Percentiles rank a stretch among this genome's conserved stretches.
These are phyloP conservation scores for Salvia miltiorrhiza DNA, from an alignment of 257 asterid species.

Conservation along the genomic window DNA sequence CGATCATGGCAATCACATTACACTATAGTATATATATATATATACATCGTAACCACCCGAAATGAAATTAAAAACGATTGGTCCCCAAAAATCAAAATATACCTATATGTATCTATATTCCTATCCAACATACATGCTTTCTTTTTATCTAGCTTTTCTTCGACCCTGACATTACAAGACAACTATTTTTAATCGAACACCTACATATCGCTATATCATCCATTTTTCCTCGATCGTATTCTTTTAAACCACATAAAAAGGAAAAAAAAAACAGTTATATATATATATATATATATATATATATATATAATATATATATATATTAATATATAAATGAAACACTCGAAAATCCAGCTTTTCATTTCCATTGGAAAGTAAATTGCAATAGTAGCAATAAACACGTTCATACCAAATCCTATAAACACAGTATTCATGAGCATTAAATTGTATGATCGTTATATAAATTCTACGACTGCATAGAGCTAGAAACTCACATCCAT, in stretches of 20 bases:
- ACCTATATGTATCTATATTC: no score
- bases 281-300: background rate
- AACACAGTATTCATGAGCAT: slow-evolving; percentile 14
- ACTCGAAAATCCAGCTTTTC: no score
- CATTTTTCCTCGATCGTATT: background rate
- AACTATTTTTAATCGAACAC: background rate
- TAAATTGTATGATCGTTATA: slow-evolving; percentile 16
- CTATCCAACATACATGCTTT: no score
- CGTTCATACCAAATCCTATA: slow-evolving; percentile 19
- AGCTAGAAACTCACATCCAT: slow-evolving; percentile 3
- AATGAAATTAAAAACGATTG: no score
- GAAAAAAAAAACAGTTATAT: background rate
- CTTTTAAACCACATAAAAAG: background rate
- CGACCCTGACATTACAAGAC: background rate
- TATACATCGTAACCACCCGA: no score
- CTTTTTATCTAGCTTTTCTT: background rate
- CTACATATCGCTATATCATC: background rate
- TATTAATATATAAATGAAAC: no score
- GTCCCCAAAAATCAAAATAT: no score
- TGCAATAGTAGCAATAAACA: background rate
- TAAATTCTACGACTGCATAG: slow-evolving; percentile 1
- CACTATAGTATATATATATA: no score
- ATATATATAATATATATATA: no score
- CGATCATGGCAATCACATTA: no score
- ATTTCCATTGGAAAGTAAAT: no score